Base-by-base conservation (phyloP, 306 rosid species). In the Cicer chorassanicum region DNA sequence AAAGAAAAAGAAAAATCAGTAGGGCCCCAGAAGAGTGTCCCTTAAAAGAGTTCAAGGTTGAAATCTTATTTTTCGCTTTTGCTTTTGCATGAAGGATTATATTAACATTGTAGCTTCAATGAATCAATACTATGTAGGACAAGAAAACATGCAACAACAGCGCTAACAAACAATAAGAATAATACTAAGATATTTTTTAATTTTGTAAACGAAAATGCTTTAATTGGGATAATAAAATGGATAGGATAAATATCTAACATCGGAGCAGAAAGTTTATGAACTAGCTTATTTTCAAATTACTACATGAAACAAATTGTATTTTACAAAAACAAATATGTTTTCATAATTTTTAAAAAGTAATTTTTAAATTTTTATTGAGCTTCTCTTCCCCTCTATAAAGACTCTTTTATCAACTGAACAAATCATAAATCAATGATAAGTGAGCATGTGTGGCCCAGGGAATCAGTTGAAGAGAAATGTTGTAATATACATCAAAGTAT, bases 91-190 rank as follows among this genome's bases (percentile, higher is more conserved):
- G 57, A 75, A 34, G 82, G 67, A 39, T 50, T 75, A 57, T 77
- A 76, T 53, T 80, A 76, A 66, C 72, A 21, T 65, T 71, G 60
- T 48, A 62, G 62, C 77, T 50, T 50, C 13, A 53, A n/a, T n/a
- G n/a, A n/a, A n/a, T n/a, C n/a, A n/a, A 40, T 48, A 53, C 15
- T 36, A 53, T 40, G 62, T 45, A 50, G 55, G 68, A 76, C 57
- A 71, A 76, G 39, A 66, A 80, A 57, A 24, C 56, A 51, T 51
- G 68, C 7, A 53, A 78, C 42, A 64, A 42, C 65, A 65, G 15
- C 18, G 15, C 42, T 56, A 71, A 48, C 61, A 64, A 74, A 79
- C 76, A 79, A 70, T 55, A 57, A 48, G 21, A 39, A 48, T 41
- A 11, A 65, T 34, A 21, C 34, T 24, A 14, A 55, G 46, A 38